Evolutionary conservation across 164 flowering plant species (phyloP).

Genomic region (Malania oleifera): DNA sequence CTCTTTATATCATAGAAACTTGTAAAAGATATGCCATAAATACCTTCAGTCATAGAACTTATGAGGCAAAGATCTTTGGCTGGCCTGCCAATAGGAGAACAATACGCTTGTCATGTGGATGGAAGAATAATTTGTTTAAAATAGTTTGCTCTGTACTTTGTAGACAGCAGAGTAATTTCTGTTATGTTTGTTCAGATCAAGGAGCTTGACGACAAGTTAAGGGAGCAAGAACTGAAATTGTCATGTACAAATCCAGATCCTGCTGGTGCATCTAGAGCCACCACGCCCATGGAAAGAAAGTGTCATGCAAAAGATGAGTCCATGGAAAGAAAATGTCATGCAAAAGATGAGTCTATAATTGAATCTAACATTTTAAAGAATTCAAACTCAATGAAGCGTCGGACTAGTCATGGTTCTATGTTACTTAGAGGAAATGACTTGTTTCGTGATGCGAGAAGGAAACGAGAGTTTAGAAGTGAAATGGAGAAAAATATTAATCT

Average conservation of each 20-base stretch:
- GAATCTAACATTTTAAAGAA: slow-evolving; percentile 46
- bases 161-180: no score
- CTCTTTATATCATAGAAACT: not conserved
- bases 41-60: no score
- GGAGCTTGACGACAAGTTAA: slow-evolving; percentile 60
- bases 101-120: no score
- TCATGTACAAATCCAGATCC: slow-evolving; percentile 19
- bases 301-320: slow-evolving; percentile 32
- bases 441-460: slow-evolving; percentile 40
- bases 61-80: no score
- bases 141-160: no score
- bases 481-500: slow-evolving; percentile 40
- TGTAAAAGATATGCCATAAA: not conserved
- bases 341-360: slow-evolving; percentile 24
- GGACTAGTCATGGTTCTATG: slow-evolving; percentile 33
- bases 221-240: slow-evolving; percentile 35
- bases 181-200: slow-evolving; percentile 37
- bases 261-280: slow-evolving; percentile 27
- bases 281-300: slow-evolving; percentile 38
- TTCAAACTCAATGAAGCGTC: slow-evolving; percentile 42
- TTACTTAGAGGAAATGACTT: slow-evolving; percentile 33
- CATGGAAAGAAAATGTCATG: slow-evolving; percentile 21
- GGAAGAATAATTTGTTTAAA: no score
- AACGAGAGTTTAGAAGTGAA: slow-evolving; percentile 50
- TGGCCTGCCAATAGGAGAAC: not conserved